A percentile compares a stretch with the other conserved stretches of the same genome.
Evolutionary conservation across 1,139 yeast genomes (phyloP).

Genomic region (Geotrichum australiense): DNA sequence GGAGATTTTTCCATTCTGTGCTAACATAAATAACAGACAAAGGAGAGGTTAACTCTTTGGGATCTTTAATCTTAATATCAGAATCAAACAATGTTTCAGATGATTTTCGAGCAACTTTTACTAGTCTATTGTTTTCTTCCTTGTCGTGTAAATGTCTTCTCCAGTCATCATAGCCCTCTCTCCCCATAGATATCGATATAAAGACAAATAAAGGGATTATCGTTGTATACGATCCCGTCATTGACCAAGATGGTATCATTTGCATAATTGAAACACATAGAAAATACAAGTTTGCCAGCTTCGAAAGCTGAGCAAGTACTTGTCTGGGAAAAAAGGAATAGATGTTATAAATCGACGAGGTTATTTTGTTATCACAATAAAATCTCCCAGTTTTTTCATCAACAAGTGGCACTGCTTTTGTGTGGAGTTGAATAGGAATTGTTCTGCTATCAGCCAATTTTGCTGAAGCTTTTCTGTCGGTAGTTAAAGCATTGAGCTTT

Average conservation of each 20-base stretch:
- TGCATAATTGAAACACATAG: constrained; percentile 83
- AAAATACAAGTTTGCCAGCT: constrained; percentile 79
- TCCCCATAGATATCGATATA: constrained; percentile 76
- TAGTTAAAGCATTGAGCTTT: no score
- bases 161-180: constrained; percentile 94
- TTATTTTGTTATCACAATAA: constrained; percentile 60
- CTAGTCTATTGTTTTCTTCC: constrained; percentile 64
- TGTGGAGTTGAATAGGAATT: constrained; percentile 49
- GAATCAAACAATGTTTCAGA: neutral
- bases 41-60: neutral
- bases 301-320: constrained; percentile 82
- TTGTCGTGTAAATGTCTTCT: constrained; percentile 79
- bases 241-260: constrained; percentile 95
- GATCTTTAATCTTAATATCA: constrained; percentile 15
- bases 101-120: constrained; percentile 33
- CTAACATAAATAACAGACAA: constrained; percentile 33
- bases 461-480: no score
- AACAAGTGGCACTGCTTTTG: constrained; percentile 27
- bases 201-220: constrained; percentile 81
- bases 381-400: constrained; percentile 64
- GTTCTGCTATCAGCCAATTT: constrained; percentile 73
- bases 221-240: constrained; percentile 92
- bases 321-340: constrained; percentile 85
- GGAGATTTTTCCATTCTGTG: constrained; percentile 64
- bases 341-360: constrained; percentile 79